Percentiles rank a stretch among this genome's conserved stretches.
phyloP scores from a whole-genome alignment of 192 early-diverging fungal genomes.

The Spizellomyces sp. region DNA sequence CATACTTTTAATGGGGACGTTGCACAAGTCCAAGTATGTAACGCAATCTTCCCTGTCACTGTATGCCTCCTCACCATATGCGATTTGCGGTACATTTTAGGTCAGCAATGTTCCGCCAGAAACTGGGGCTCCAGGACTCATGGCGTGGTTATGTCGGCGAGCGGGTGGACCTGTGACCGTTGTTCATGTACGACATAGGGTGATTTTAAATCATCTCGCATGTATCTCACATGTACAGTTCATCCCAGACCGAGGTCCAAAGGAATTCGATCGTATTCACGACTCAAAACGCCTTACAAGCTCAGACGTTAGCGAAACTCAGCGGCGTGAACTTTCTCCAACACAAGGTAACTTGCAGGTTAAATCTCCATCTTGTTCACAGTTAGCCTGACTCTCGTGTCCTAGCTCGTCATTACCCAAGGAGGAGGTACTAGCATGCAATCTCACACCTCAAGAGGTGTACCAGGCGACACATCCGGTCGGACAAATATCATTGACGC shows the following conservation, averaged over 20 bases:
- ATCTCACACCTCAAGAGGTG: not conserved
- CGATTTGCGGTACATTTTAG: not conserved
- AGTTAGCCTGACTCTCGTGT: not conserved
- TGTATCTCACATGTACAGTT: not conserved
- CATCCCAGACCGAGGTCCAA: not conserved
- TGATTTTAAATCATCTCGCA: not conserved
- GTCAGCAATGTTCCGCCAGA: not conserved
- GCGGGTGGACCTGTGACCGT: not conserved
- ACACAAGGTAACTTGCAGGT: not conserved
- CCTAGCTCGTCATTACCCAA: not conserved
- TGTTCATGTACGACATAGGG: not conserved
- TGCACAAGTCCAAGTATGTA: too few relatives aligned
- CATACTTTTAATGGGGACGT: too few relatives aligned
- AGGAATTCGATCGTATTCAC: constrained; percentile 4
- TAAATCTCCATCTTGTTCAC: not conserved
- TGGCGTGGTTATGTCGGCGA: not conserved
- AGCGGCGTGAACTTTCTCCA: constrained; percentile 9
- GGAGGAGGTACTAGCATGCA: not conserved
- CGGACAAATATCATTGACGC: constrained; percentile 6
- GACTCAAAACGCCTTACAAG: constrained; percentile 7
- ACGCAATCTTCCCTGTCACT: too few relatives aligned
- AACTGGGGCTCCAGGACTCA: not conserved
- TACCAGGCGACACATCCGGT: not conserved
- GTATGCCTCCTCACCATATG: too few relatives aligned
- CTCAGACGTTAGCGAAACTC: not conserved